Evolutionary conservation across 2,329 filamentous ascomycete genomes (phyloP).

Genomic region (Stromatinia cepivora): DNA sequence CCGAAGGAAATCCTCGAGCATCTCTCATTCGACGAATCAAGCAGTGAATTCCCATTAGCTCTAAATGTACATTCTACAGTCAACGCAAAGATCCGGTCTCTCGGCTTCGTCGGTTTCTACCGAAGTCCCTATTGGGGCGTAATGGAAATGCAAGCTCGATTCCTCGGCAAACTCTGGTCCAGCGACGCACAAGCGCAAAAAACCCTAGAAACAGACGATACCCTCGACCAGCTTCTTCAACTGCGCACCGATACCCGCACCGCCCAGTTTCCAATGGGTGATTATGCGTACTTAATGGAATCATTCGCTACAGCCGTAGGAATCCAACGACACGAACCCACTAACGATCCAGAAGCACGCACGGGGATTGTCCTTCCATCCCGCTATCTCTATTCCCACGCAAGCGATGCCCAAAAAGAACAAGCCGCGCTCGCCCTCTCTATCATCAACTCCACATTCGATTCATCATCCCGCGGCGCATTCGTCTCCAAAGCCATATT

Average conservation of each 20-base stretch:
- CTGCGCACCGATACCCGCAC: constrained; percentile 44
- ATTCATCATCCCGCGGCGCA: constrained; percentile 38
- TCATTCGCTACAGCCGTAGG: constrained; percentile 62
- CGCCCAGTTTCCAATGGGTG: constrained; percentile 78
- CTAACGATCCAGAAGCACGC: constrained; percentile 40
- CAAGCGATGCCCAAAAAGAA: constrained; percentile 47
- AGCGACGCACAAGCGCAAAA: constrained; percentile 31
- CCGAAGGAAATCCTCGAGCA: constrained; percentile 54
- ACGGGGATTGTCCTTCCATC: constrained; percentile 46
- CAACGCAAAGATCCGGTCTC: constrained; percentile 57
- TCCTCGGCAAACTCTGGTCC: constrained; percentile 63
- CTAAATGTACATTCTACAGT: constrained; percentile 68
- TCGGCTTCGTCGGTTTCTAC: constrained; percentile 84
- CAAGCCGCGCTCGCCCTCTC: constrained; percentile 44
- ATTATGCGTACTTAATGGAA: constrained; percentile 76
- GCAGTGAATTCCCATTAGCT: constrained; percentile 56
- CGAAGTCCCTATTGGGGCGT: constrained; percentile 83
- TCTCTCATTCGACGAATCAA: constrained; percentile 56
- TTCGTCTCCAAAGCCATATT: constrained; percentile 70
- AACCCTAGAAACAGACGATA: constrained; percentile 34
- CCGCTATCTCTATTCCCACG: constrained; percentile 49
- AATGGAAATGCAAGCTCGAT: constrained; percentile 81
- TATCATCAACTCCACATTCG: constrained; percentile 29
- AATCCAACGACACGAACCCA: constrained; percentile 46
- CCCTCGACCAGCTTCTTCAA: constrained; percentile 34